These are phyloP conservation scores for Paraconiothyrium brasiliense DNA, from an alignment of 2,329 filamentous ascomycete species.

Conservation along the genomic window DNA sequence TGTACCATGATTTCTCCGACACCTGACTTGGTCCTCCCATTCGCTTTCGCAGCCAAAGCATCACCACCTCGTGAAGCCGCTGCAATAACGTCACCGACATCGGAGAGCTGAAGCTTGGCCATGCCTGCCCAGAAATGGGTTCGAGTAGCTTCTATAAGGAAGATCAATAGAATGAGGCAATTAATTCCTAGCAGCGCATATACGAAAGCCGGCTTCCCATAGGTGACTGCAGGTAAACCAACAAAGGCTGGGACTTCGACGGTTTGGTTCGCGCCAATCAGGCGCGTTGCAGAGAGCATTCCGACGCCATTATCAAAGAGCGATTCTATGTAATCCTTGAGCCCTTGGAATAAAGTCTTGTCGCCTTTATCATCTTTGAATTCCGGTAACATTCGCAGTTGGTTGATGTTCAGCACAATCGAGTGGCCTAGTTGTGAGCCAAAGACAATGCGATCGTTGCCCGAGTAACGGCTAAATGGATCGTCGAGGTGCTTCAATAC, in stretches of 20 bases:
- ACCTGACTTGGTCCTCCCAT: neutral
- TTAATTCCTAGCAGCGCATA: conserved; percentile 11
- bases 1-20: conserved; percentile 1
- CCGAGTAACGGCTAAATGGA: conserved; percentile 7
- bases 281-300: conserved; percentile 13
- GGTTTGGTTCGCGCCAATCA: conserved; percentile 8
- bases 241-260: conserved; percentile 10
- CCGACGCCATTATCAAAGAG: conserved; percentile 17
- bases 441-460: conserved; percentile 12
- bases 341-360: neutral
- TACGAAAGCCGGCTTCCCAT: conserved; percentile 15
- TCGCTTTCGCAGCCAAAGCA: conserved; percentile 9
- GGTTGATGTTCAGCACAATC: conserved; percentile 17
- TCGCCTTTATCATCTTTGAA: conserved; percentile 3
- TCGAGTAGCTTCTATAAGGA: conserved; percentile 6
- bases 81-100: conserved; percentile 11
- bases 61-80: conserved; percentile 10
- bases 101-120: conserved; percentile 7
- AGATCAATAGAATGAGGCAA: conserved; percentile 10
- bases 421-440: conserved; percentile 16
- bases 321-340: conserved; percentile 14
- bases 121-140: conserved; percentile 8
- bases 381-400: conserved; percentile 2
- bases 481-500: neutral
- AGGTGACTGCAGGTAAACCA: conserved; percentile 6